Evolutionary conservation across 2,329 filamentous ascomycete genomes (phyloP).

Genomic region (Esteya vermicola): DNA sequence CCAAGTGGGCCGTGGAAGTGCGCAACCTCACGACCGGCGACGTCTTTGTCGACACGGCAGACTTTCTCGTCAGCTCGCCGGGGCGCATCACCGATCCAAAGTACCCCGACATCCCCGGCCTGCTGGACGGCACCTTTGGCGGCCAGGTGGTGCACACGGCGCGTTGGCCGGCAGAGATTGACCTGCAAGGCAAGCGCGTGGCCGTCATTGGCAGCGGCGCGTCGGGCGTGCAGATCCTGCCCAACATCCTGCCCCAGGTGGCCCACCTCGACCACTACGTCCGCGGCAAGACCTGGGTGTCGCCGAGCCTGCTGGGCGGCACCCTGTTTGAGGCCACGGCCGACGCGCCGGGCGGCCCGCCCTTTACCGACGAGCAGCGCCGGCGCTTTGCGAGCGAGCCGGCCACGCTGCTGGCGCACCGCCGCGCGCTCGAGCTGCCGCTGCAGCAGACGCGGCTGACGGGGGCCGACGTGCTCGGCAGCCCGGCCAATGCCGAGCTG

Average conservation of each 20-base stretch:
- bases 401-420: conserved; percentile 1
- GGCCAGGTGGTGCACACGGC: conserved; percentile 8
- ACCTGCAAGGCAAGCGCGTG: conserved; percentile 12
- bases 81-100: conserved; percentile 7
- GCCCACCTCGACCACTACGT: conserved; percentile 12
- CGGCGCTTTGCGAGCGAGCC: neutral
- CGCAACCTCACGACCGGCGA: conserved; percentile 25
- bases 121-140: conserved; percentile 1
- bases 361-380: conserved; percentile 3
- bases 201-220: conserved; percentile 17
- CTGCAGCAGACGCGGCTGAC: conserved; percentile 10
- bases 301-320: conserved; percentile 11
- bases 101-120: conserved; percentile 6
- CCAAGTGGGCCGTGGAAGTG: conserved; percentile 16
- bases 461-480: conserved; percentile 12
- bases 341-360: neutral
- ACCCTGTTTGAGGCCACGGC: conserved; percentile 8
- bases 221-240: conserved; percentile 16
- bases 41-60: conserved; percentile 17
- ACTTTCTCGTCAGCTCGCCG: conserved; percentile 8
- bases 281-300: conserved; percentile 13
- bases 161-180: neutral
- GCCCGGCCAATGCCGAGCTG: conserved; percentile 10
- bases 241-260: conserved; percentile 11
- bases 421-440: conserved; percentile 6